phyloP scores from a whole-genome alignment of 1,284 basidiomycete genomes.

The Clitocybe nebularis region DNA sequence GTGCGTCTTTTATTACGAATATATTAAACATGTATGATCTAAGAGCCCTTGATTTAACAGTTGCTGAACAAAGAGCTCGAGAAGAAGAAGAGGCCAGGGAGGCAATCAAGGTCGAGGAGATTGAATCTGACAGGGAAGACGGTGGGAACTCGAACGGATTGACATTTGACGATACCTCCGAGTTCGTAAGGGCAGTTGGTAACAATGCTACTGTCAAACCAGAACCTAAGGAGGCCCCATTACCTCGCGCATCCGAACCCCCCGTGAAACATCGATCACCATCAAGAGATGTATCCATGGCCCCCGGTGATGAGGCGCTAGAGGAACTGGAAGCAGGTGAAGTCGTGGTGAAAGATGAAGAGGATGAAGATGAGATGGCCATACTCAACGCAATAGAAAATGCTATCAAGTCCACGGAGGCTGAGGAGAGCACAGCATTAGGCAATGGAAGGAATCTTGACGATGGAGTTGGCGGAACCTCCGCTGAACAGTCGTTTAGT shows the following conservation, averaged over 20 bases:
- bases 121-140: constrained; percentile 41
- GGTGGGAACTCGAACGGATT: constrained; percentile 54
- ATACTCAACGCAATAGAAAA: constrained; percentile 74
- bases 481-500: constrained; percentile 69
- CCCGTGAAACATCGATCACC: constrained; percentile 36
- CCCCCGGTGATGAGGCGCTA: constrained; percentile 56
- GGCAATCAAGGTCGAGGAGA: constrained; percentile 57
- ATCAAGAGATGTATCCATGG: constrained; percentile 53
- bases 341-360: constrained; percentile 73
- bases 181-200: constrained; percentile 91
- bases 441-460: constrained; percentile 28
- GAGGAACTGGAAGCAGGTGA: constrained; percentile 81
- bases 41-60: no score
- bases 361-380: constrained; percentile 61
- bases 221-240: constrained; percentile 42
- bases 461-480: constrained; percentile 50
- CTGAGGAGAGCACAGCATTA: constrained; percentile 38
- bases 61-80: constrained; percentile 59
- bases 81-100: constrained; percentile 46
- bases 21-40: no score
- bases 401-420: constrained; percentile 57
- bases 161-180: constrained; percentile 95
- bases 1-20: constrained; percentile 41
- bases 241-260: constrained; percentile 29
- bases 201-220: constrained; percentile 57